These are phyloP conservation scores for Crithidia fasciculata DNA, from an alignment of 208 protist species.

Conservation along the genomic window DNA sequence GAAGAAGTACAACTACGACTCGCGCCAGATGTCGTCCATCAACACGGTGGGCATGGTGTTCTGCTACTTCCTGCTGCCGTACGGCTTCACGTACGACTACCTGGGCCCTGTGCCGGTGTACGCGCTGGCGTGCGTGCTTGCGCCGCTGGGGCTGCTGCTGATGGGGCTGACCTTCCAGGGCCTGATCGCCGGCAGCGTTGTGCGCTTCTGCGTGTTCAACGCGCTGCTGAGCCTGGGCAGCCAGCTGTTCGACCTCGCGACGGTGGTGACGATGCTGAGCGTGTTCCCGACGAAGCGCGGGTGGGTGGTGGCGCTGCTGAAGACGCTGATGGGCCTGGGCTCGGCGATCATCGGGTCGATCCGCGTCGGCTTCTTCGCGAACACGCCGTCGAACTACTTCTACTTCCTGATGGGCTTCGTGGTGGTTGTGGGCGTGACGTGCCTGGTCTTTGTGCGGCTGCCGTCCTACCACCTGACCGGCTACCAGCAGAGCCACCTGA, in stretches of 20 bases:
- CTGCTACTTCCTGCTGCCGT: constrained; percentile 47
- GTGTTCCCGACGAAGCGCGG: constrained; percentile 60
- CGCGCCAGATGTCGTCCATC: constrained; percentile 62
- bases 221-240: constrained; percentile 43
- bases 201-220: constrained; percentile 47
- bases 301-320: constrained; percentile 65
- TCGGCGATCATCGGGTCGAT: constrained; percentile 61
- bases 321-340: constrained; percentile 74
- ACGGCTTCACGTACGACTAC: constrained; percentile 60
- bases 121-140: constrained; percentile 30
- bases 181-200: constrained; percentile 41
- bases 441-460: constrained; percentile 36
- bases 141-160: constrained; percentile 43
- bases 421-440: constrained; percentile 20
- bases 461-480: constrained; percentile 59
- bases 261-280: constrained; percentile 57
- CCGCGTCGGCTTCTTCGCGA: constrained; percentile 57
- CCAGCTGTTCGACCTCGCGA: constrained; percentile 57
- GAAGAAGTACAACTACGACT: constrained; percentile 40
- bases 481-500: constrained; percentile 38
- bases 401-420: constrained; percentile 56
- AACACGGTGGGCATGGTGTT: constrained; percentile 53
- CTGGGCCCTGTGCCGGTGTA: constrained; percentile 55
- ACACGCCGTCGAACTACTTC: constrained; percentile 41
- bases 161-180: constrained; percentile 57